These are phyloP conservation scores for Podaxis pistillaris DNA, from an alignment of 768 basidiomycete species.

Conservation along the genomic window DNA sequence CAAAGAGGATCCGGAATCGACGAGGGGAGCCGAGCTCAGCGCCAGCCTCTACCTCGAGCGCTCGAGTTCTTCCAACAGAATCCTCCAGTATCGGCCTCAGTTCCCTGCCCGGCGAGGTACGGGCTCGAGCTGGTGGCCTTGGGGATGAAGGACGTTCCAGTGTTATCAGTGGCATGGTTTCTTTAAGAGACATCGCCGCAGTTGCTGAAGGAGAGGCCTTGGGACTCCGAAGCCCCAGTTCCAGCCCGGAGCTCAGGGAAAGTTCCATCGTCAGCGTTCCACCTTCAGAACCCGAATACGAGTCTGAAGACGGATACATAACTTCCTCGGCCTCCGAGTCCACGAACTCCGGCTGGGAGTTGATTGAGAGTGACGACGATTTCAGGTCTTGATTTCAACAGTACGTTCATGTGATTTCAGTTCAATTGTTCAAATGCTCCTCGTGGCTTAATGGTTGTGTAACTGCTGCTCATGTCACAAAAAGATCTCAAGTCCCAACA, in stretches of 20 bases:
- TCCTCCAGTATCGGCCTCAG: neutral
- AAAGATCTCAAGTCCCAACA: neutral
- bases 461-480: neutral
- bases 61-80: neutral
- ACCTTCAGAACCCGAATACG: conserved; percentile 11
- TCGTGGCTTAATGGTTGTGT: neutral
- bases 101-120: neutral
- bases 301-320: conserved; percentile 8
- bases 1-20: conserved; percentile 5
- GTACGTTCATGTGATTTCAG: neutral
- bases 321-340: conserved; percentile 3
- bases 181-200: neutral
- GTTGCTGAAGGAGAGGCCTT: neutral
- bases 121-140: neutral
- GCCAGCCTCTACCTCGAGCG: neutral
- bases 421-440: neutral
- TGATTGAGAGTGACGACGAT: conserved; percentile 7
- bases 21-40: neutral
- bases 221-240: neutral
- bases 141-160: neutral
- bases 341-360: conserved; percentile 16
- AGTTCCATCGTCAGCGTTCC: conserved; percentile 3
- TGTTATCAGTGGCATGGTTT: neutral
- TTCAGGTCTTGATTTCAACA: neutral
- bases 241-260: conserved; percentile 12